Evolutionary conservation across 139 green algal species (phyloP).

Genomic region (Choricystis sp.): DNA sequence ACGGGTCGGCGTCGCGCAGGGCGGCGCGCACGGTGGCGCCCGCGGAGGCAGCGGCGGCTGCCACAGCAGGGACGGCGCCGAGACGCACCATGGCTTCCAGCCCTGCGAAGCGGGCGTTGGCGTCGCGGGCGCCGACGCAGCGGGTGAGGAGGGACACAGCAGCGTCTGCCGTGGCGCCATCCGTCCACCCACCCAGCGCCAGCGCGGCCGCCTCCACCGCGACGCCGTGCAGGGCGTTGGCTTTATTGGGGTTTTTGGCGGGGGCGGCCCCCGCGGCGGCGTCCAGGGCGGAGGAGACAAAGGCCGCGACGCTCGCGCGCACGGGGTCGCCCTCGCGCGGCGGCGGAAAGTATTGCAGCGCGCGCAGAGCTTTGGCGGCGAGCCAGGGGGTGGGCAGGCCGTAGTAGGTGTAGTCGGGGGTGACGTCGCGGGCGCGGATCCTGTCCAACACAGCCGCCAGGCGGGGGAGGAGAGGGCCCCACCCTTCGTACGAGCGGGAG

Average conservation of each 20-base stretch:
- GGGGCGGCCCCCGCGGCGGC: slow-evolving; percentile 16
- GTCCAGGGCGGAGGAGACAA: slow-evolving; percentile 10
- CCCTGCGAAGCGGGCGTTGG: slow-evolving; percentile 87
- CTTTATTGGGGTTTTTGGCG: slow-evolving; percentile 86
- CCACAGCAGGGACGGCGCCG: slow-evolving; percentile 41
- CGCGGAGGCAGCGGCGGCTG: slow-evolving; percentile 17
- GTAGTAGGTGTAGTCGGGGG: slow-evolving; percentile 94
- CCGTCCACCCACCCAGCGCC: slow-evolving; percentile 42
- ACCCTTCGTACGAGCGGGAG: slow-evolving; percentile 52
- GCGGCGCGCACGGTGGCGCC: slow-evolving; percentile 38
- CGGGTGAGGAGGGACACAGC: slow-evolving; percentile 41
- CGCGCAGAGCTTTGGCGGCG: slow-evolving; percentile 75
- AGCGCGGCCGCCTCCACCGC: slow-evolving; percentile 93
- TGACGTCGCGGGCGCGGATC: slow-evolving; percentile 57
- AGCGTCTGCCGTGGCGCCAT: slow-evolving; percentile 29
- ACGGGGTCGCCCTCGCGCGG: slow-evolving; percentile 49
- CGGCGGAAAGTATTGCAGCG: slow-evolving; percentile 86
- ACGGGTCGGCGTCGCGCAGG: slow-evolving; percentile 78
- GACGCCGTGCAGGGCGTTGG: slow-evolving; percentile 89
- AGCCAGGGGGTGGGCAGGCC: slow-evolving; percentile 95
- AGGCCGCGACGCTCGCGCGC: slow-evolving; percentile 31
- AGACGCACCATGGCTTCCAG: slow-evolving; percentile 72
- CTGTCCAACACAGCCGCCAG: slow-evolving; percentile 73
- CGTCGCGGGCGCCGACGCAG: slow-evolving; percentile 57
- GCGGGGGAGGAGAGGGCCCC: slow-evolving; percentile 60